Conservation (phyloP, 257 asterid species). For the Jasminum sambac region DNA sequence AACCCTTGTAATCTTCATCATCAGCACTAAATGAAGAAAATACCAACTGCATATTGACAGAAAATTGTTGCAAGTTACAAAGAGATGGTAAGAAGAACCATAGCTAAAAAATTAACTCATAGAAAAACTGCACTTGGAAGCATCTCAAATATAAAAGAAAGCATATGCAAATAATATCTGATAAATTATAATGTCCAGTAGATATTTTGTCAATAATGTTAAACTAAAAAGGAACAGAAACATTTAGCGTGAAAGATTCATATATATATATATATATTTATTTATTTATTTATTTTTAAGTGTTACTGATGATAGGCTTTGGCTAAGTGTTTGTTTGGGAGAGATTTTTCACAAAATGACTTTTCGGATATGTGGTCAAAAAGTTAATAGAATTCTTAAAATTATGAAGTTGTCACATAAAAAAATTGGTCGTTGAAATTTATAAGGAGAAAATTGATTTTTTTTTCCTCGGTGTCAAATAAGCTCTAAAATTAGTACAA, state of each 20-base stretch:
- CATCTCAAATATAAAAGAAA: slow-evolving; percentile 1
- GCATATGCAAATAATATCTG: background rate
- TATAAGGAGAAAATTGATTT: too few relatives aligned
- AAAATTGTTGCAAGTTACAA: slow-evolving; percentile 12
- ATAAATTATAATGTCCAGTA: background rate
- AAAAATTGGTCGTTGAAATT: too few relatives aligned
- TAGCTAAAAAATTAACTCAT: slow-evolving; percentile 12
- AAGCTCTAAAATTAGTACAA: too few relatives aligned
- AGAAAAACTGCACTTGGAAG: slow-evolving; percentile 2
- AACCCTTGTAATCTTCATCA: slow-evolving; percentile 93
- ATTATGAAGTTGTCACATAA: too few relatives aligned
- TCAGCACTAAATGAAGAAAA: slow-evolving; percentile 78
- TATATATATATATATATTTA: too few relatives aligned
- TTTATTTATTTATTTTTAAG: background rate
- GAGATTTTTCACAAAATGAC: too few relatives aligned
- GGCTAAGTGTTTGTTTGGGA: too few relatives aligned
- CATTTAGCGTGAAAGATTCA: background rate
- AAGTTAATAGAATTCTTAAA: too few relatives aligned
- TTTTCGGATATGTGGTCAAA: too few relatives aligned
- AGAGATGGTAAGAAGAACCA: slow-evolving; percentile 11
- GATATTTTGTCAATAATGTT: background rate
- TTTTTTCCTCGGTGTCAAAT: too few relatives aligned
- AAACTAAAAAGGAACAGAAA: background rate
- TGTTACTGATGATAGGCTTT: background rate
- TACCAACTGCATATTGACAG: slow-evolving; percentile 56